Base-by-base conservation (phyloP, 345 rosid genomes). In the Camelina sativa region DNA sequence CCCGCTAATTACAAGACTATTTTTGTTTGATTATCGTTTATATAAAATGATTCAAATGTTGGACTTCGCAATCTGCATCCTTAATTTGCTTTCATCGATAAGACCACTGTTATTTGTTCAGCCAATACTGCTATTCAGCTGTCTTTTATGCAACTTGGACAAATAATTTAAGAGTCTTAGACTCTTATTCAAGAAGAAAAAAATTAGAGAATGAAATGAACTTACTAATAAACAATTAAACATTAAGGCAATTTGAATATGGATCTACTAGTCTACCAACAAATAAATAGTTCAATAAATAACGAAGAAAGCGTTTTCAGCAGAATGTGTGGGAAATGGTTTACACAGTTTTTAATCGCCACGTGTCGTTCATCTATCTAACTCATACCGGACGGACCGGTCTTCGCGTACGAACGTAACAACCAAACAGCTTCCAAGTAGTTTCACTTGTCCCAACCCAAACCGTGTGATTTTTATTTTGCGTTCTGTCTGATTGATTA, bases 301-400 rank as follows among this genome's bases (percentile, higher is more conserved):
- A 47, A 47, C 2, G 25, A 47, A 7, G 46, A 65, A 62, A 62
- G 20, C 43, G 53, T 37, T 61, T 35, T 59, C 44, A 16, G 76
- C n/a, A 11, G 76, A 20, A 23, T 23, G 69, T 48, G 30, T 32
- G 30, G 38, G 74, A 46, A 13, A 3, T 30, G 47, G 62, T 20
- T 20, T 25, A 38, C 50, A 19, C 41, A 19, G 46, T 4, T 16
- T 25, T 6, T 0, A 3, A 0, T 68, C 1, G 53, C 54, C 79
- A 74, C 79, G 74, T 70, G 81, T 40, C 72, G 9, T 7, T 3
- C 2, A 50, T 37, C 16, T 44, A 41, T 30, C 12, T 50, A 65
- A 22, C 46, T 52, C 7, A 3, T 20, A 62, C 47, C 2, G 10
- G 6, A 35, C 16, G 44, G 57, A 22, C 52, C 62, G 17, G 22